These are phyloP conservation scores for Sarcodon sp. DNA, from an alignment of 768 basidiomycete species.

Conservation along the genomic window DNA sequence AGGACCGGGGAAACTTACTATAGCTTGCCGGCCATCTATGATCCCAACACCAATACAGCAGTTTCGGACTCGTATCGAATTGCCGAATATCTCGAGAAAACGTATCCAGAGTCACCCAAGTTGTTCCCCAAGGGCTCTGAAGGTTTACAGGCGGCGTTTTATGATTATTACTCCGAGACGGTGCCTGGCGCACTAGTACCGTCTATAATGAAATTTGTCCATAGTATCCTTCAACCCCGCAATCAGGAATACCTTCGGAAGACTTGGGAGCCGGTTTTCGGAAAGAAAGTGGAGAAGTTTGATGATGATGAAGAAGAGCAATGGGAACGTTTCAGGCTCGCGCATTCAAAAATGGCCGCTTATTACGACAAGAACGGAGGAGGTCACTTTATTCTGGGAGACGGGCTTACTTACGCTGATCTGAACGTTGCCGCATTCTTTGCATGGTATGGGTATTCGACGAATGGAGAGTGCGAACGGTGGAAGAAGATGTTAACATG, in stretches of 20 bases:
- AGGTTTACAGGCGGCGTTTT: conserved; percentile 13
- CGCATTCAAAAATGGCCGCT: conserved; percentile 13
- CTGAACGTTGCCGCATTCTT: conserved; percentile 18
- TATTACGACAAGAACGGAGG: conserved; percentile 6
- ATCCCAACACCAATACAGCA: conserved; percentile 10
- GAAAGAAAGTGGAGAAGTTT: conserved; percentile 22
- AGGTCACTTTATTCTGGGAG: conserved; percentile 19
- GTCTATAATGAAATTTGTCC: too few species aligned
- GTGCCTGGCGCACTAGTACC: too few species aligned
- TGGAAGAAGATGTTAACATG: conserved; percentile 27
- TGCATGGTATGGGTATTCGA: conserved; percentile 6
- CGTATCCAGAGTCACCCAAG: conserved; percentile 17
- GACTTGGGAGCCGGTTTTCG: conserved; percentile 21
- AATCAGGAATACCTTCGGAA: conserved; percentile 26
- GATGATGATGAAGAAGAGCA: conserved; percentile 13
- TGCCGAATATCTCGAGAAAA: conserved; percentile 1
- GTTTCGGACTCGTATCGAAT: conserved; percentile 16
- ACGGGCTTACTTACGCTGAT: conserved; percentile 25
- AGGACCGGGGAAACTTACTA: conserved; percentile 9
- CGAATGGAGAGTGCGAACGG: conserved; percentile 24
- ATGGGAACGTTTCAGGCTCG: conserved; percentile 24
- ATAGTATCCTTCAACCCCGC: conserved; percentile 3
- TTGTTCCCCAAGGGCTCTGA: conserved; percentile 20
- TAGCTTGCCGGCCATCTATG: conserved; percentile 16
- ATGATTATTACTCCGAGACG: too few species aligned